Evolutionary conservation across 108 stramenopile genomes (phyloP).

Genomic region (Skeletonema costatum): DNA sequence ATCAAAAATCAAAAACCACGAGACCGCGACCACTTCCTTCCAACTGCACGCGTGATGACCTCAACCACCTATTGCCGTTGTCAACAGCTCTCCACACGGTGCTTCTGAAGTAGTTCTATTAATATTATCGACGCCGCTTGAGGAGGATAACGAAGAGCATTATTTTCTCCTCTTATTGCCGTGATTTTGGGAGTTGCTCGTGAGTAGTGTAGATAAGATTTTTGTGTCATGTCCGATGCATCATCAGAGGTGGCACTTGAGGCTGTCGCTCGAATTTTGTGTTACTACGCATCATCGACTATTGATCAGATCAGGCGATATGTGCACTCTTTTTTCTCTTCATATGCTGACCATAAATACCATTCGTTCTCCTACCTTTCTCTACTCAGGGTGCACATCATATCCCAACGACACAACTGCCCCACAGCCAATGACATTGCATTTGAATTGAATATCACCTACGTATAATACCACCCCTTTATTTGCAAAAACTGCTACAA

Average conservation of each 20-base stretch:
- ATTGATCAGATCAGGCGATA: neutral
- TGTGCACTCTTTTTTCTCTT: neutral
- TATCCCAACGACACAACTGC: neutral
- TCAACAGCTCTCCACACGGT: neutral
- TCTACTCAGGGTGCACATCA: neutral
- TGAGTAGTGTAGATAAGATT: neutral
- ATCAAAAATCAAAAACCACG: no score
- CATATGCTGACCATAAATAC: neutral
- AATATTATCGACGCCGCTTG: neutral
- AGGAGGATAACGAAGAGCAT: neutral
- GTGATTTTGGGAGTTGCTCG: neutral
- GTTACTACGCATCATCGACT: neutral
- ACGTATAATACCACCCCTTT: neutral
- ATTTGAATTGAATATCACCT: neutral
- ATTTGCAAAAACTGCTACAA: neutral
- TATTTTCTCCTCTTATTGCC: neutral
- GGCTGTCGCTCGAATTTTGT: neutral
- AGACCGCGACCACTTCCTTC: neutral
- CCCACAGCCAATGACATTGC: neutral
- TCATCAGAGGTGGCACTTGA: neutral
- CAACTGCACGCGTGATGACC: no score
- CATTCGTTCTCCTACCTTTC: neutral
- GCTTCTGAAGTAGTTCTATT: neutral
- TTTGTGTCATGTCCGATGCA: neutral
- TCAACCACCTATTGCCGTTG: no score